phyloP scores from a whole-genome alignment of 2,329 filamentous ascomycete species.

The Nothophaeocryptopus gaeumannii region DNA sequence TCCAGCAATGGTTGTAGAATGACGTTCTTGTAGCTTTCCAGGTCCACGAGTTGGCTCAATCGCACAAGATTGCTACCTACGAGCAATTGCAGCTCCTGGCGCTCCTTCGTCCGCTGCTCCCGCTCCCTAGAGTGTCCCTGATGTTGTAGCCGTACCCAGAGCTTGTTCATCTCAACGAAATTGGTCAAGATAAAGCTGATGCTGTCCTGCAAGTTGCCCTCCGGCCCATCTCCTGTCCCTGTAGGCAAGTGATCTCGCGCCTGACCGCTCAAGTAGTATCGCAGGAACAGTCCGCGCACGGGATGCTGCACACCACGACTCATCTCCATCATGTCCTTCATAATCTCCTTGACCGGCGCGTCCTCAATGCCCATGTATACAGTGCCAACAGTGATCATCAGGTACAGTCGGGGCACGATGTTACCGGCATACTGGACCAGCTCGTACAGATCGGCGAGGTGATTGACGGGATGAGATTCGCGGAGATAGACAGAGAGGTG shows the following conservation, averaged over 20 bases:
- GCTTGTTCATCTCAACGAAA: slow-evolving; percentile 99
- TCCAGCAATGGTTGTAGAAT: slow-evolving; percentile 88
- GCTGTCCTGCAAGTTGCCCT: slow-evolving; percentile 93
- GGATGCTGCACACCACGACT: slow-evolving; percentile 96
- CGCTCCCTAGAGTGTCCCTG: slow-evolving; percentile 94
- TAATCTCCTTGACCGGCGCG: slow-evolving; percentile 97
- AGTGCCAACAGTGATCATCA: slow-evolving; percentile 98
- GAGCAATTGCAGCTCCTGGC: slow-evolving; percentile 90
- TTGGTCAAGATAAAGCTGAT: slow-evolving; percentile 98
- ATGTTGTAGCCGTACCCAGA: slow-evolving; percentile 96
- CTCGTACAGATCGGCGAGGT: slow-evolving; percentile 96
- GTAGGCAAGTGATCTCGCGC: slow-evolving; percentile 83
- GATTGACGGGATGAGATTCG: slow-evolving; percentile 96
- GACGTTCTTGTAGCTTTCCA: slow-evolving; percentile 87
- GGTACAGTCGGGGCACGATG: slow-evolving; percentile 90
- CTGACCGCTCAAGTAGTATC: slow-evolving; percentile 95
- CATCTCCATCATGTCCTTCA: slow-evolving; percentile 99
- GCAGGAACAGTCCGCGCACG: slow-evolving; percentile 87
- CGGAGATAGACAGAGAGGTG: slow-evolving; percentile 94
- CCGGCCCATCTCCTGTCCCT: slow-evolving; percentile 80
- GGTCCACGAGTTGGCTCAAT: slow-evolving; percentile 89
- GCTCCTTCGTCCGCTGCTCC: slow-evolving; percentile 88
- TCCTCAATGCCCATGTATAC: slow-evolving; percentile 99
- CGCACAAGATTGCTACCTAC: slow-evolving; percentile 96
- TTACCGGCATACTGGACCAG: slow-evolving; percentile 98